Conservation (phyloP, 768 basidiomycete species). For the Termitomyces sp. region DNA sequence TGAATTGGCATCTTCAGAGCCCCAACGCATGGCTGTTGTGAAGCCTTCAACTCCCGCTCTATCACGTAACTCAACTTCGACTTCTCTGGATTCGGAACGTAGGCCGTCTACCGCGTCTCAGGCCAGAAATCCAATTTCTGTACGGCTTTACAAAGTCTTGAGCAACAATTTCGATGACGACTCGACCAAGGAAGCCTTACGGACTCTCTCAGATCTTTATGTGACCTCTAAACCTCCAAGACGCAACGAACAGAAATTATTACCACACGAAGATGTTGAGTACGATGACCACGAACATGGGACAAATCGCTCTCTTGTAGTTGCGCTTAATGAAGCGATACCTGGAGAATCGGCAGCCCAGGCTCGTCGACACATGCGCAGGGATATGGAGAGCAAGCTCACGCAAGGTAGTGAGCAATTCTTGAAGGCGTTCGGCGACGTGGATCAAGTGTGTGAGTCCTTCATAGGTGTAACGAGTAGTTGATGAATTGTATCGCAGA, state of each 20-base stretch:
- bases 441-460: constrained; percentile 73
- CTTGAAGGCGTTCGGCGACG: constrained; percentile 79
- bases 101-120: constrained; percentile 23
- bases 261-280: constrained; percentile 23
- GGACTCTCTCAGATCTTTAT: constrained; percentile 82
- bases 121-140: constrained; percentile 70
- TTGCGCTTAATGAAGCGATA: constrained; percentile 27
- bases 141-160: constrained; percentile 87
- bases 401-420: constrained; percentile 82
- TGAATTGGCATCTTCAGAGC: not conserved
- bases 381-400: constrained; percentile 82
- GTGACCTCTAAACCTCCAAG: constrained; percentile 26
- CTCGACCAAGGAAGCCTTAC: constrained; percentile 74
- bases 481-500: constrained; percentile 42
- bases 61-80: constrained; percentile 8
- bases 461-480: not conserved
- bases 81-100: constrained; percentile 5
- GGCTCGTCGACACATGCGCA: constrained; percentile 74
- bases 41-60: constrained; percentile 5
- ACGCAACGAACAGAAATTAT: constrained; percentile 26
- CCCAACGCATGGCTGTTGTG: constrained; percentile 1
- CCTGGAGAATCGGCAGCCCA: constrained; percentile 65
- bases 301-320: constrained; percentile 8
- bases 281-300: constrained; percentile 31
- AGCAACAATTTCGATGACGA: constrained; percentile 77